These are phyloP conservation scores for Pseudocercospora fijiensis DNA, from an alignment of 2,329 filamentous ascomycete species.

Conservation along the genomic window DNA sequence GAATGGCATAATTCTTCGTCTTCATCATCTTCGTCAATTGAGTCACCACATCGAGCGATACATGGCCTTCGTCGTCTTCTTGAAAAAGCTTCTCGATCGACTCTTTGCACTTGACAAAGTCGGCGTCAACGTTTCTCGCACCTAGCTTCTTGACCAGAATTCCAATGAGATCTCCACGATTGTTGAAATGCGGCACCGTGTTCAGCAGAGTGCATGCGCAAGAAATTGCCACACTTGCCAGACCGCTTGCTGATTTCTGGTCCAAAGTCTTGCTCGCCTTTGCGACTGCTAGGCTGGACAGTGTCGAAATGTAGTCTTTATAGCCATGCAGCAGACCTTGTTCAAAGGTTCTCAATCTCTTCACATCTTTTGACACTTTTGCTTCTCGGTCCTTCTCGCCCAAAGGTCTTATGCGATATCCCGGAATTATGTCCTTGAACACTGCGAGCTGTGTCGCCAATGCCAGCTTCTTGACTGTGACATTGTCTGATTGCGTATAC, in stretches of 20 bases:
- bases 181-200: conserved; percentile 95
- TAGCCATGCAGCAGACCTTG: conserved; percentile 84
- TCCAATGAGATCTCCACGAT: conserved; percentile 80
- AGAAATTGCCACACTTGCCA: conserved; percentile 75
- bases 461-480: conserved; percentile 78
- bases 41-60: conserved; percentile 81
- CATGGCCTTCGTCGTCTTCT: conserved; percentile 85
- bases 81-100: conserved; percentile 79
- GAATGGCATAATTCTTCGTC: conserved; percentile 73
- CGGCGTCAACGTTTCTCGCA: conserved; percentile 65
- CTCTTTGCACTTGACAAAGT: conserved; percentile 74
- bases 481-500: conserved; percentile 67
- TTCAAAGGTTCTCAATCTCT: conserved; percentile 78
- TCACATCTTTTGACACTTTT: conserved; percentile 90
- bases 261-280: conserved; percentile 53
- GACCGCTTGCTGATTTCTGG: conserved; percentile 32
- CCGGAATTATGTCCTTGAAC: conserved; percentile 94
- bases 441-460: conserved; percentile 83
- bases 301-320: conserved; percentile 75
- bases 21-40: conserved; percentile 95
- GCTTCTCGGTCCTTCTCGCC: conserved; percentile 70
- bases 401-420: conserved; percentile 86
- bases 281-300: conserved; percentile 61
- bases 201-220: conserved; percentile 81
- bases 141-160: conserved; percentile 84